Evolutionary conservation across 1,284 basidiomycete species (phyloP), one percentile per base, ranked within the genome.

Genomic region (Ceratorhiza oryzae-sativae): DNA sequence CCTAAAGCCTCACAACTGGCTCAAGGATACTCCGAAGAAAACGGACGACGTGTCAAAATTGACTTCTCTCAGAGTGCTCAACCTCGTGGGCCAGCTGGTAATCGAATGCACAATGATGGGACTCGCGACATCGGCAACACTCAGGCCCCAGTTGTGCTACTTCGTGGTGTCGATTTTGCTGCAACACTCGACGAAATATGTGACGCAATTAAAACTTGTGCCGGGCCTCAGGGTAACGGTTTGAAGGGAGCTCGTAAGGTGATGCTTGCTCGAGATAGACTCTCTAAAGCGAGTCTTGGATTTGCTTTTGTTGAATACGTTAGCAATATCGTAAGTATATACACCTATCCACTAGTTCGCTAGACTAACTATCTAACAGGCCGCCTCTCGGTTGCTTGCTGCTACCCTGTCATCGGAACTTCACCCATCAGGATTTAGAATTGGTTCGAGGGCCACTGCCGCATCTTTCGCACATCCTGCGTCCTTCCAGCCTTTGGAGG

Each of bases 221-320:
- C 88, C 6, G 91, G 90, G 1, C 80, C 83, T 0, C 85, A 86
- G 4, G 88, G 87, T 76, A 86, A 92, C 71, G 91, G 90, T 23
- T 90, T 91, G 56, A 89, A 87, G 78, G 92, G 93, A 15, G 92
- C 97, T 87, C 88, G 87, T 73, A 85, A 94, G 53, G 91, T 97
- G 63, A 85, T 95, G 49, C 84, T 95, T 71, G 90, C 96, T 79
- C 92, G 93, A 79, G 94, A 97, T 80, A 90, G 91, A 77, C 85
- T 86, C 8, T 91, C 91, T 0, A 85, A 90, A 82, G 88, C 88
- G 1, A 93, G 92, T 78, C 95, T 93, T 86, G 93, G 95, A 15
- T 96, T 95, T 79, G 89, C 92, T 0, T 98, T 98, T 78, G 91
- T 96, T 13, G 94, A 97, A 78, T 93, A 97, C 77, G 83, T 91